Percentiles rank a stretch among this genome's conserved stretches.
Evolutionary conservation across 495 filamentous ascomycete genomes (phyloP).

Genomic region (Podospora sp.): DNA sequence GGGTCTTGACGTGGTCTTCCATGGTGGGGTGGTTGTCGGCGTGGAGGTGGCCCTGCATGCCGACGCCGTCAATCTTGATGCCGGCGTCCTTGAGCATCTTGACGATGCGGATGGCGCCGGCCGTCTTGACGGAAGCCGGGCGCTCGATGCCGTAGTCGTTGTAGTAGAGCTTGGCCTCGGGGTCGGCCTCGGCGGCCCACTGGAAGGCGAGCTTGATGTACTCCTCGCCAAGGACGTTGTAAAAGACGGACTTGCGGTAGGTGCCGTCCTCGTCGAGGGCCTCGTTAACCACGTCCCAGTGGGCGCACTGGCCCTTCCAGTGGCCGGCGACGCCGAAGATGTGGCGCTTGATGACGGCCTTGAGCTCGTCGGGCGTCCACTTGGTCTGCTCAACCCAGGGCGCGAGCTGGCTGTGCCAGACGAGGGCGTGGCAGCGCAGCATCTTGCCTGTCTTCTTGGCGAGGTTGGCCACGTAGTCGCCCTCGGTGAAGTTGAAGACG

Average conservation of each 20-base stretch:
- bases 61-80: conserved; percentile 65
- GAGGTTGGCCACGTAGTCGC: conserved; percentile 52
- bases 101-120: conserved; percentile 57
- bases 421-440: conserved; percentile 61
- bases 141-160: conserved; percentile 72
- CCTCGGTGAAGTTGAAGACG: conserved; percentile 57
- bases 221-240: conserved; percentile 57
- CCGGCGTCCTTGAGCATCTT: conserved; percentile 55
- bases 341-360: conserved; percentile 56
- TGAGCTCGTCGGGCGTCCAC: conserved; percentile 57
- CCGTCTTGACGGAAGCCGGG: conserved; percentile 34
- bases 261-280: conserved; percentile 68
- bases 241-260: conserved; percentile 60
- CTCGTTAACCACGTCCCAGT: conserved; percentile 71
- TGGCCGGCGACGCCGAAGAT: conserved; percentile 56
- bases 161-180: conserved; percentile 64
- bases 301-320: conserved; percentile 59
- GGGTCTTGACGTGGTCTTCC: conserved; percentile 51
- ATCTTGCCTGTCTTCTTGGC: conserved; percentile 52
- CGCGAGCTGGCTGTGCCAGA: conserved; percentile 64
- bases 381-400: conserved; percentile 55
- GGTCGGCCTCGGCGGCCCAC: conserved; percentile 55
- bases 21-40: conserved; percentile 55
- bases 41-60: conserved; percentile 64
- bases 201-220: conserved; percentile 62